Evolutionary conservation across 2,329 filamentous ascomycete species (phyloP), one percentile per base, ranked within the genome.

Genomic region (Fusarium mangiferae): DNA sequence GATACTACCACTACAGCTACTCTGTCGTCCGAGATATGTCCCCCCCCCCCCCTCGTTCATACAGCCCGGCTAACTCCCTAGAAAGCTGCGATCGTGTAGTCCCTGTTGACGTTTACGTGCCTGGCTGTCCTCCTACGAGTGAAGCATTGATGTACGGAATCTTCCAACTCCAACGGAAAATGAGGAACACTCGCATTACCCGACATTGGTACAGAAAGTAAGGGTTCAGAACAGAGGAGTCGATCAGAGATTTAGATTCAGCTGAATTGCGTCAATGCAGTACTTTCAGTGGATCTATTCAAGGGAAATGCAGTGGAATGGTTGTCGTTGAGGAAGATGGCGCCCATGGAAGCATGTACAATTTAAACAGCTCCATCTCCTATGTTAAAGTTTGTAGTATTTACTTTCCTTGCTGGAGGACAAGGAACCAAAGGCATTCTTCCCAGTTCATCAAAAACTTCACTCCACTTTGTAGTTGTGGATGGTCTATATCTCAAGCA

Each of bases 1-100:
- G 93, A 61, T 96, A 96, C 85, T 95, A 96, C 82, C 93, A 96
- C 84, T 95, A 96, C 85, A 93, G 91, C 83, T 96, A 96, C 85
- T 90, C 87, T 75, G 93, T 95, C 46, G 90, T 92, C 49, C 88
- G 93, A 49, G 64, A 38, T 66, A 66, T 33, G 61, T 30, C 26
- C 28, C 26, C 26, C 24, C 20, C 24, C 14, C 24, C 14, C 24
- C 46, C 3, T 28, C 11, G 15, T 7, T 36, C n/a, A 54, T 12
- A 57, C 30, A 57, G 22, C 26, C 39, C 46, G 7, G 17, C 46
- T 49, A 49, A 49, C 46, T 17, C 22, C 46, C 28, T 13, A 3
- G 3, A 14, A 49, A 8, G 46, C 12, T 93, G 92, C 78, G 93
- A 95, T 83, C 85, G 93, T 61, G 90, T 95, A 80, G 90, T 94